Percentiles rank a stretch among this genome's conserved stretches.
phyloP scores from a whole-genome alignment of 768 basidiomycete species.

The Phaffia australis region DNA sequence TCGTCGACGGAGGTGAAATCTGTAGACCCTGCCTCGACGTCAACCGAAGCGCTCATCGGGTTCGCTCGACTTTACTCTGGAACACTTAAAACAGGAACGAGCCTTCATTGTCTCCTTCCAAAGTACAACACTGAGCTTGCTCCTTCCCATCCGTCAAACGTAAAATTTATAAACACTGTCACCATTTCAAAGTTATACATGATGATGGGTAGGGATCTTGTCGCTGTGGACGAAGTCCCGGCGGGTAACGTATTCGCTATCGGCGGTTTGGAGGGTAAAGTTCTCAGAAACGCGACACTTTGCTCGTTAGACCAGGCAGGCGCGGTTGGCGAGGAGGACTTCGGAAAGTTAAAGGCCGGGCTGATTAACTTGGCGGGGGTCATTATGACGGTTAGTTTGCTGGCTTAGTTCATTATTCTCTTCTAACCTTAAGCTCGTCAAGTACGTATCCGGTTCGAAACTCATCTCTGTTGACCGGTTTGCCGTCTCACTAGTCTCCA shows the following conservation, averaged over 20 bases:
- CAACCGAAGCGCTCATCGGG: constrained; percentile 63
- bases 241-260: constrained; percentile 95
- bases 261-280: constrained; percentile 74
- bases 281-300: constrained; percentile 81
- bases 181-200: constrained; percentile 71
- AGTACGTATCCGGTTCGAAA: too few species aligned
- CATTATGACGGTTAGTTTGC: constrained; percentile 46
- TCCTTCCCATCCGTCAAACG: constrained; percentile 59
- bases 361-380: constrained; percentile 43
- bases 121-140: constrained; percentile 62
- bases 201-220: constrained; percentile 97
- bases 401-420: not conserved
- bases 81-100: constrained; percentile 53
- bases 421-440: not conserved
- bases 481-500: constrained; percentile 47
- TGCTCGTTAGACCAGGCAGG: constrained; percentile 52
- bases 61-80: constrained; percentile 93
- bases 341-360: constrained; percentile 15
- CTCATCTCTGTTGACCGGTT: too few species aligned
- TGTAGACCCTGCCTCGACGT: constrained; percentile 2
- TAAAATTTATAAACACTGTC: constrained; percentile 49
- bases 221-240: constrained; percentile 63
- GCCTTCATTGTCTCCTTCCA: constrained; percentile 66
- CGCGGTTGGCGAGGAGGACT: constrained; percentile 22
- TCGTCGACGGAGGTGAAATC: not conserved